A percentile compares a stretch with the other conserved stretches of the same genome.
phyloP scores from a whole-genome alignment of 768 basidiomycete genomes.

The Boletales sp. region DNA sequence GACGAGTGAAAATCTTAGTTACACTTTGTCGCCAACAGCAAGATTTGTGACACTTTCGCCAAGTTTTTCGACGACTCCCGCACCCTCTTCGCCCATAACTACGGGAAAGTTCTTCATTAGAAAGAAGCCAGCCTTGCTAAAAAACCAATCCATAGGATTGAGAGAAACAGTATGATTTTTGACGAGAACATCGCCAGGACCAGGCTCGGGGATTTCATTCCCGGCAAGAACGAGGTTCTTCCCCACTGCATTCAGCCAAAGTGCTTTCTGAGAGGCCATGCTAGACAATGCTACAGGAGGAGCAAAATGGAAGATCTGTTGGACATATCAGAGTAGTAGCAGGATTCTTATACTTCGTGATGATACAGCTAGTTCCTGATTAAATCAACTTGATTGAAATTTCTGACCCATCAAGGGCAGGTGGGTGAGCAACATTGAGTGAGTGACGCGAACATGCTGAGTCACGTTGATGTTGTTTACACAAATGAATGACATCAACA shows the following conservation, averaged over 20 bases:
- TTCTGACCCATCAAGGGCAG: no score
- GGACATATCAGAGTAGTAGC: no score
- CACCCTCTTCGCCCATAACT: constrained; percentile 36
- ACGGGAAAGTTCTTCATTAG: constrained; percentile 28
- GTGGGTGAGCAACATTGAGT: no score
- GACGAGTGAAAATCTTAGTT: background rate
- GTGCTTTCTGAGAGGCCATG: background rate
- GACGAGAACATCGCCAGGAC: constrained; percentile 42
- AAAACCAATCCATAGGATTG: constrained; percentile 41
- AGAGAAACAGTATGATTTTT: constrained; percentile 38
- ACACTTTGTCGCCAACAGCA: constrained; percentile 32
- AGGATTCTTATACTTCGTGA: no score
- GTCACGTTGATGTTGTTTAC: no score
- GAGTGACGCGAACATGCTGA: no score
- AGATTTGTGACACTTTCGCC: constrained; percentile 37
- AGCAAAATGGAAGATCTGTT: no score
- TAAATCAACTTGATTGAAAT: no score
- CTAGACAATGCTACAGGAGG: no score
- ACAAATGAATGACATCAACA: no score
- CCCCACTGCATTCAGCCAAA: constrained; percentile 16
- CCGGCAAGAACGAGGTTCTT: constrained; percentile 11
- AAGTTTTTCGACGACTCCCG: constrained; percentile 38
- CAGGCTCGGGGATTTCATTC: constrained; percentile 25
- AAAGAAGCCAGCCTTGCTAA: constrained; percentile 9
- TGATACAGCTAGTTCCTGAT: no score